Evolutionary conservation across 345 rosid species (phyloP), one percentile per base, ranked within the genome.

Genomic region (Angophora floribunda): DNA sequence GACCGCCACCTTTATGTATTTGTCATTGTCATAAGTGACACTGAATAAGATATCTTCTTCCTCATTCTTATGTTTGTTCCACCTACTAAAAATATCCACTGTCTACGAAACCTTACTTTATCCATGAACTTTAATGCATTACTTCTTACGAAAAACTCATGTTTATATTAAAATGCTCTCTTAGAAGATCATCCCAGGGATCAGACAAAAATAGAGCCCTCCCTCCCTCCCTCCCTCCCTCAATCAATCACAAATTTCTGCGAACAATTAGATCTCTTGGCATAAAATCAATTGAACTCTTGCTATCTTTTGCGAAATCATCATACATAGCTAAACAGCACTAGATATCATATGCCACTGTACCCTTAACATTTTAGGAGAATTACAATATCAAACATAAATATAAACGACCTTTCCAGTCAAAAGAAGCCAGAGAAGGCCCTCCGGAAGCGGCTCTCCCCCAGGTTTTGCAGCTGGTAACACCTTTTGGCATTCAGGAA

Each of bases 361-460:
- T 21, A 41, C 49, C 6, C 10, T 32, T 17, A 8, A 70, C 49
- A 41, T 41, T 75, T 75, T 41, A 41, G 52, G 85, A 45, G 49
- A 89, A 61, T 84, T 82, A 50, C 85, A 15, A 70, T 49, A 36
- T 88, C 53, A 88, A 87, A 50, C 28, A 88, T 50, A n/a, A n/a
- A n/a, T n/a, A 88, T 50, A 65, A 65, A 91, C 14, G 50, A 93
- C 99, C 98, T 98, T 97, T 92, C 99, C 99, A 47, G 99, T 97
- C 92, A 98, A 92, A 91, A 98, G 99, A 91, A 97, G 99, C 99
- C 99, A 98, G 14, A 98, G 92, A 89, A 98, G 98, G 89, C 99
- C 99, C 94, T 98, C 99, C 0, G 99, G 99, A 88, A 97, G 91
- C 87, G 99, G 99, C 90, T 98, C 99, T 84, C 98, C 99, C 57